Evolutionary conservation across 139 green algal species (phyloP).

Genomic region (Chlamydomonas incerta): DNA sequence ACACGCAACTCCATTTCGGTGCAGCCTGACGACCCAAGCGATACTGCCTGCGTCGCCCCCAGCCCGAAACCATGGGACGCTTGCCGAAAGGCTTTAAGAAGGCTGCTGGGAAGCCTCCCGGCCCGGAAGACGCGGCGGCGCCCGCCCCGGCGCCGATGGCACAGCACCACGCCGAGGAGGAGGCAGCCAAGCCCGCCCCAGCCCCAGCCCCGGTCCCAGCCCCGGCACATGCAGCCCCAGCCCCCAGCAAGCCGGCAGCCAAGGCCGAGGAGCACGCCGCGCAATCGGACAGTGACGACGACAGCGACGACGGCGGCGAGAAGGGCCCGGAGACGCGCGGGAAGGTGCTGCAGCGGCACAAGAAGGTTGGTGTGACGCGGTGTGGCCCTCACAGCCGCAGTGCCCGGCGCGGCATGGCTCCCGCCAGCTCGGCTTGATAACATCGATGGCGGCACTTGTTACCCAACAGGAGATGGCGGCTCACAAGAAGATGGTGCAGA

Average conservation of each 20-base stretch:
- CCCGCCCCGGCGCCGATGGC: not conserved
- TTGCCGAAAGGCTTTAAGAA: conserved; percentile 38
- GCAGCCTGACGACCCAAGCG: too few relatives aligned
- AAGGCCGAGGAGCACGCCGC: not conserved
- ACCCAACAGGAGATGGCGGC: conserved; percentile 81
- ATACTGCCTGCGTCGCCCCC: too few relatives aligned
- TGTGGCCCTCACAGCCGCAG: too few relatives aligned
- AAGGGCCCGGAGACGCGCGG: conserved; percentile 65
- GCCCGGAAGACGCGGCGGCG: conserved; percentile 16
- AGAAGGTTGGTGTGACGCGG: conserved; percentile 34
- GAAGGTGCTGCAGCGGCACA: conserved; percentile 85
- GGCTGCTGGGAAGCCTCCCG: not conserved
- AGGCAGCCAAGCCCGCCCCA: not conserved
- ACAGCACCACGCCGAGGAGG: not conserved
- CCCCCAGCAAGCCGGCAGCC: not conserved
- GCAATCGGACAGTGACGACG: too few relatives aligned
- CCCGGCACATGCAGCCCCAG: not conserved
- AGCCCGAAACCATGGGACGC: conserved; percentile 36
- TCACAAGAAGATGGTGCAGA: conserved; percentile 80
- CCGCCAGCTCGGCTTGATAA: too few relatives aligned
- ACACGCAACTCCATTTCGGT: too few relatives aligned
- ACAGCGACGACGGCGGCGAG: not conserved
- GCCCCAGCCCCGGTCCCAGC: too few relatives aligned
- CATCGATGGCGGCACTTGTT: too few relatives aligned
- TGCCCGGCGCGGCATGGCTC: too few relatives aligned